Evolutionary conservation across 345 rosid species (phyloP), one percentile per base, ranked within the genome.

Genomic region (Populus nigra): DNA sequence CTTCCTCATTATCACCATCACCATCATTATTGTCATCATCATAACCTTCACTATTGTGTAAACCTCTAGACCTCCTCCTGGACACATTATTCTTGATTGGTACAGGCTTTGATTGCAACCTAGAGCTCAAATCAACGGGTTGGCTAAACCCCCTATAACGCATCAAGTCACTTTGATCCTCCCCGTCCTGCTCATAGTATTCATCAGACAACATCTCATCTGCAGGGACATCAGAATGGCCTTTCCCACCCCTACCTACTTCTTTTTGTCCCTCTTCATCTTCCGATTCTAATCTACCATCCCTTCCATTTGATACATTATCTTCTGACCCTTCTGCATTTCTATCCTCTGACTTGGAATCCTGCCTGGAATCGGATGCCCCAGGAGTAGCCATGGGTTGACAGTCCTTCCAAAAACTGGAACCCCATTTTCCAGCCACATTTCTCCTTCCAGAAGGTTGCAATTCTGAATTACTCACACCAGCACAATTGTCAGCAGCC

Each of bases 171-270:
- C 93, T 90, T 81, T 90, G 98, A 76, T 91, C 92, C 85, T 94
- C 98, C 77, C 98, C 98, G 86, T 92, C 99, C 86, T 94, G 99
- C 88, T 96, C 99, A 74, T 96, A 96, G 84, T 96, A 96, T 82
- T 96, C 99, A 87, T 96, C 99, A 72, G 99, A 96, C 86, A 92
- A 84, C 99, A 96, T 96, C 82, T 96, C 99, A 77, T 96, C 98
- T 18, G 97, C 96, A 68, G 97, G 99, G 31, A 94, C 94, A 79
- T 96, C 98, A 82, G 91, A 79, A 61, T 87, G 92, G 63, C 85
- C 94, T 81, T 86, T 88, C 79, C 88, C 91, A 65, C 84, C 89
- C 89, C 82, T 90, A 78, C 76, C 76, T 69, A 43, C 79, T 75
- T 77, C 90, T 77, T 87, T 88, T 67, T 84, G 88, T 67, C 87